A percentile compares a stretch with the other conserved stretches of the same genome.
Evolutionary conservation across 371 early-diverging fungal species (phyloP).

Genomic region (Circinella umbellata): DNA sequence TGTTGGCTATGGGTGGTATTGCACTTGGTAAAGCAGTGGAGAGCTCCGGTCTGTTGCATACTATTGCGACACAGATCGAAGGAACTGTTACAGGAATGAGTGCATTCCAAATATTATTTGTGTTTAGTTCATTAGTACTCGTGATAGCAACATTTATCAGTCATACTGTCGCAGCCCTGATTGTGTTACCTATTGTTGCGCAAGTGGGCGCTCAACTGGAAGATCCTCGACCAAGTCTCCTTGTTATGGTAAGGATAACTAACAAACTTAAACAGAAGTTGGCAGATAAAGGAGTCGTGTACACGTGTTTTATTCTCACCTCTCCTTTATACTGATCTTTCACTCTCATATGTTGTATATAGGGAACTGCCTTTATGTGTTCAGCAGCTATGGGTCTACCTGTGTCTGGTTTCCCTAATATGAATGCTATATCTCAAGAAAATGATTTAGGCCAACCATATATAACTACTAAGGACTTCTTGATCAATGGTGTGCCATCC

Average conservation of each 20-base stretch:
- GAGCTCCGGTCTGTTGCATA: constrained; percentile 73
- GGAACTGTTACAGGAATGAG: constrained; percentile 65
- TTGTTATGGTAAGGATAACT: constrained; percentile 76
- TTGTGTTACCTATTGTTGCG: constrained; percentile 82
- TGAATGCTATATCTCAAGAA: constrained; percentile 81
- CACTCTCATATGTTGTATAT: neutral
- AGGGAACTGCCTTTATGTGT: constrained; percentile 77
- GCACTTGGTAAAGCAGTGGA: constrained; percentile 84
- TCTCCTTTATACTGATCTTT: neutral
- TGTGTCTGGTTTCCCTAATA: constrained; percentile 84
- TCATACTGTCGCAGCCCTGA: constrained; percentile 93
- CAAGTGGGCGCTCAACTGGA: constrained; percentile 74
- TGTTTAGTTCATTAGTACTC: constrained; percentile 72
- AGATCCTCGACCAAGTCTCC: constrained; percentile 86
- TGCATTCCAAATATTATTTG: constrained; percentile 69
- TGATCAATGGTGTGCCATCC: constrained; percentile 67
- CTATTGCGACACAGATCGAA: constrained; percentile 76
- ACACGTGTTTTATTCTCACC: neutral
- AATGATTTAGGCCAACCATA: constrained; percentile 76
- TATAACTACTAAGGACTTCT: constrained; percentile 72
- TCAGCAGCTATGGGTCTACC: constrained; percentile 87
- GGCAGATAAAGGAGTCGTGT: too few relatives aligned
- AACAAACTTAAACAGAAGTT: too few relatives aligned
- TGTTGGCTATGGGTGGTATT: constrained; percentile 90
- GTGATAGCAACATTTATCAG: constrained; percentile 92